A percentile compares a stretch with the other conserved stretches of the same genome.
Evolutionary conservation across 768 basidiomycete species (phyloP).

Genomic region (Lactarius hengduanensis): DNA sequence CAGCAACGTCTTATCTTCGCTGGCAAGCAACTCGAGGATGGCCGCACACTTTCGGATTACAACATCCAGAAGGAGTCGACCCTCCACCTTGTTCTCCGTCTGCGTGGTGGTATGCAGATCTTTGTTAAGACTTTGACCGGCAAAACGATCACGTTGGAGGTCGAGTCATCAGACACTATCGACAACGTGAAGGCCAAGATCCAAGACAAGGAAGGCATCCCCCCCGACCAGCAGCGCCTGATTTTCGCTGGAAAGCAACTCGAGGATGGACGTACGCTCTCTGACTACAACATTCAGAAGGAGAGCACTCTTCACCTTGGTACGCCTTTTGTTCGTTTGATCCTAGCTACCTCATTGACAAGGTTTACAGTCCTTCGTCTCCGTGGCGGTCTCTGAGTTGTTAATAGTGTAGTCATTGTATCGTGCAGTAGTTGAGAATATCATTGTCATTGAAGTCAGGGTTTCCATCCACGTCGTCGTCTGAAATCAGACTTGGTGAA

Average conservation of each 20-base stretch:
- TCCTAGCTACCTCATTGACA: not conserved
- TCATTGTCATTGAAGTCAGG: not conserved
- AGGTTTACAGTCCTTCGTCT: slow-evolving; percentile 42
- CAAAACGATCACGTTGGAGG: slow-evolving; percentile 28
- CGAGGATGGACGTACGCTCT: slow-evolving; percentile 28
- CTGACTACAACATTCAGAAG: slow-evolving; percentile 28
- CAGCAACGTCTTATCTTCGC: slow-evolving; percentile 28
- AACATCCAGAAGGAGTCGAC: slow-evolving; percentile 29
- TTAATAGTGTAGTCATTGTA: not conserved
- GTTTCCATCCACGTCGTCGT: not conserved
- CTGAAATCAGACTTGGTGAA: not conserved
- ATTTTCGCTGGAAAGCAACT: slow-evolving; percentile 29
- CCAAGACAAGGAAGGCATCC: slow-evolving; percentile 28
- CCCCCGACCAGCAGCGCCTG: slow-evolving; percentile 27
- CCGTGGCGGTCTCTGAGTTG: slow-evolving; percentile 43
- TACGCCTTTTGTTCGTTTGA: not conserved
- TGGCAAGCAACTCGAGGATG: slow-evolving; percentile 27
- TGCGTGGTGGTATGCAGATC: slow-evolving; percentile 27
- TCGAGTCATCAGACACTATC: slow-evolving; percentile 28
- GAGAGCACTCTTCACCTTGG: slow-evolving; percentile 29
- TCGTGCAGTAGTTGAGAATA: slow-evolving; percentile 16
- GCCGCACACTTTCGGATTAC: slow-evolving; percentile 27
- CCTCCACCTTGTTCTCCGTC: slow-evolving; percentile 28
- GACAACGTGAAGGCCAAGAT: slow-evolving; percentile 29
- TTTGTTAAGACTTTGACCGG: slow-evolving; percentile 27